These are phyloP conservation scores for Arachis stenosperma DNA, from an alignment of 306 rosid species.

Conservation along the genomic window DNA sequence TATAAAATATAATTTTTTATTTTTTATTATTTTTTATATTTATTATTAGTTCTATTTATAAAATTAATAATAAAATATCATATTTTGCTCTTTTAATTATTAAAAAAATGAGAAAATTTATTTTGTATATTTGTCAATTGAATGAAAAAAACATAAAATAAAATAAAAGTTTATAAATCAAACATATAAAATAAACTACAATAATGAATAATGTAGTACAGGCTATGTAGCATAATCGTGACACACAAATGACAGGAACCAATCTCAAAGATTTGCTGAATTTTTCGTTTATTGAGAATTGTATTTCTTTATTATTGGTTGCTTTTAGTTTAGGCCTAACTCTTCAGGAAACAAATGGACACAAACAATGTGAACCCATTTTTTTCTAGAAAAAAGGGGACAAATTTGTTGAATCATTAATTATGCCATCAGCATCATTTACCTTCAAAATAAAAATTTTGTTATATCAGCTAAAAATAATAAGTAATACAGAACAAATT, in stretches of 20 bases:
- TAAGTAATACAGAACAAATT: background rate
- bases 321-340: background rate
- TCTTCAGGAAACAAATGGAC: constrained; percentile 31
- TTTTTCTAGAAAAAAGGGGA: background rate
- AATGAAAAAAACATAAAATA: too few species aligned
- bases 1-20: too few species aligned
- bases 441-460: background rate
- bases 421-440: constrained; percentile 14
- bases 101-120: too few species aligned
- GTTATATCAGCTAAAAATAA: background rate
- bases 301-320: background rate
- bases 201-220: background rate
- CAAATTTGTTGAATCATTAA: constrained; percentile 27
- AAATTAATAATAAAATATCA: too few species aligned
- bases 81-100: too few species aligned
- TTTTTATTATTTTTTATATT: too few species aligned
- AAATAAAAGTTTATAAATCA: background rate
- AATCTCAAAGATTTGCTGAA: background rate
- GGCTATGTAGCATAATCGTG: background rate
- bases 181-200: background rate
- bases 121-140: too few species aligned
- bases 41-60: too few species aligned
- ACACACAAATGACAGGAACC: background rate
- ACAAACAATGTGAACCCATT: constrained; percentile 22
- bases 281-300: background rate